Evolutionary conservation across 805 yeast species (phyloP).

Genomic region (Alloascoidea hylecoeti): DNA sequence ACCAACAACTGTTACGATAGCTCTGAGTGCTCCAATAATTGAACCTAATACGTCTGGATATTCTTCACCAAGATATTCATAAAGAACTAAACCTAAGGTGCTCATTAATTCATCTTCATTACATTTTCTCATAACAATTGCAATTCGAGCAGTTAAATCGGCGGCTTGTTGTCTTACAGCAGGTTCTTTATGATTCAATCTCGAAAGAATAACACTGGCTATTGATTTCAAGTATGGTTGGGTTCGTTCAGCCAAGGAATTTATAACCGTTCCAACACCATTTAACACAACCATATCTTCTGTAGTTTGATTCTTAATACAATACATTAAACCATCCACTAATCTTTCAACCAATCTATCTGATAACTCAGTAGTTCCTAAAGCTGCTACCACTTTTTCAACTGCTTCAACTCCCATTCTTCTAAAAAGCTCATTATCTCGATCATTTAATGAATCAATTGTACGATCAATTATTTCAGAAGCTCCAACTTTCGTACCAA

Average conservation of each 20-base stretch:
- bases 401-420: conserved; percentile 66
- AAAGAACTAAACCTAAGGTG: conserved; percentile 61
- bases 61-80: conserved; percentile 88
- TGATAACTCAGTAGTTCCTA: conserved; percentile 47
- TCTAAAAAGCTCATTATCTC: conserved; percentile 64
- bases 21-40: conserved; percentile 52
- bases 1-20: conserved; percentile 48
- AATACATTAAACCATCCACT: conserved; percentile 62
- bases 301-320: conserved; percentile 70
- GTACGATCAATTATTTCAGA: conserved; percentile 42
- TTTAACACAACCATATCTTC: conserved; percentile 41
- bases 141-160: conserved; percentile 51
- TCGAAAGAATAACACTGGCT: conserved; percentile 55
- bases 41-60: conserved; percentile 91
- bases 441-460: conserved; percentile 50
- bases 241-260: conserved; percentile 46
- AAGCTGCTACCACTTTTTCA: conserved; percentile 31
- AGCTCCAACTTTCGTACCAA: conserved; percentile 59
- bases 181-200: conserved; percentile 57
- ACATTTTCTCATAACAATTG: conserved; percentile 54
- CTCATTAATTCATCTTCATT: conserved; percentile 46
- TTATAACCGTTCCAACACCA: conserved; percentile 51
- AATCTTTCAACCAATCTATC: conserved; percentile 47
- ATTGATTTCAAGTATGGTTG: conserved; percentile 64
- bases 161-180: conserved; percentile 77